Evolutionary conservation across 148 eudicot species (phyloP).

Genomic region (Arctostaphylos glauca): DNA sequence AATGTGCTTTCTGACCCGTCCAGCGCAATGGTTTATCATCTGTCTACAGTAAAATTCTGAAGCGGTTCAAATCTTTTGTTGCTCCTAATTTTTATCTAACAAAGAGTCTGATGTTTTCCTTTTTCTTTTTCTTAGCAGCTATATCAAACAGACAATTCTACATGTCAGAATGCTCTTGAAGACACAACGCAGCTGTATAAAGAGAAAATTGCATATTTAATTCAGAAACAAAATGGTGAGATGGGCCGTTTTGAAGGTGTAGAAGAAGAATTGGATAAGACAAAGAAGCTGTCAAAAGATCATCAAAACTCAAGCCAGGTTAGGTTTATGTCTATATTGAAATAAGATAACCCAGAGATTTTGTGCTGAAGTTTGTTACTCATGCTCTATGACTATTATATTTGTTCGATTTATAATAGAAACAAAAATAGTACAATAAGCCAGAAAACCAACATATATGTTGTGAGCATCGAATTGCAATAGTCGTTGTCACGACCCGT

Average conservation of each 20-base stretch:
- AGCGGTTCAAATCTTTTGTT: neutral
- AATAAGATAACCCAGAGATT: neutral
- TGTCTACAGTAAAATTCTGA: neutral
- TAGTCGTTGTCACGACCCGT: too few relatives aligned
- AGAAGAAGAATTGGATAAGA: conserved; percentile 43
- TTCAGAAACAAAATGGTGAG: conserved; percentile 52
- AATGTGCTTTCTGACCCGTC: neutral
- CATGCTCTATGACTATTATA: neutral
- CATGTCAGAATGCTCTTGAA: conserved; percentile 56
- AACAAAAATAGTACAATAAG: neutral
- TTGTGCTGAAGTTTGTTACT: neutral
- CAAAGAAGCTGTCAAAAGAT: conserved; percentile 16
- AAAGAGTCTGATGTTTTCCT: neutral
- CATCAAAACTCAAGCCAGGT: conserved; percentile 24
- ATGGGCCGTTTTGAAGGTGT: conserved; percentile 37
- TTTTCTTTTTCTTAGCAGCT: conserved; percentile 39
- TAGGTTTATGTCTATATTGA: neutral
- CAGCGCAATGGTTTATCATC: neutral
- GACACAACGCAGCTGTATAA: conserved; percentile 74
- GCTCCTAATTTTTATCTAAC: neutral
- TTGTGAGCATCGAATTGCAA: neutral
- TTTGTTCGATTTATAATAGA: neutral
- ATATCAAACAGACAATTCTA: conserved; percentile 51
- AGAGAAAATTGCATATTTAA: conserved; percentile 49
- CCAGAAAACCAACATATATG: neutral